phyloP scores from a whole-genome alignment of 345 rosid species.

The Psidium guajava region DNA sequence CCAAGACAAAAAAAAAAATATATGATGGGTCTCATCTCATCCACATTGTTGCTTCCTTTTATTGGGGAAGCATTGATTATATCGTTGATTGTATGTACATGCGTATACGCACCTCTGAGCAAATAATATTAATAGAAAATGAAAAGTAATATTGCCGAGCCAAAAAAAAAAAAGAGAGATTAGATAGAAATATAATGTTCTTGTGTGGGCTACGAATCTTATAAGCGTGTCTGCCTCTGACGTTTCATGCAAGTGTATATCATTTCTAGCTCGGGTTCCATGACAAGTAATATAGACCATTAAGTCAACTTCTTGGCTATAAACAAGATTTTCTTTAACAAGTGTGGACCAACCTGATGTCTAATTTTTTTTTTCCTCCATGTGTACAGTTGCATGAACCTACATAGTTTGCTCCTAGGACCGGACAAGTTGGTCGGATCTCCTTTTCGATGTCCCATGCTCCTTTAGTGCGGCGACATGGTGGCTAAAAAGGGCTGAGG shows the following conservation, averaged over 20 bases:
- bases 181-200: no score
- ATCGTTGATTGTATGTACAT: neutral
- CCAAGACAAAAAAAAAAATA: neutral
- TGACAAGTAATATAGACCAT: neutral
- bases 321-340: neutral
- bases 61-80: neutral
- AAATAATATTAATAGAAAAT: neutral
- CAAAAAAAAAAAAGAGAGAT: no score
- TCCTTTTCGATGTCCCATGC: no score
- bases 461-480: no score
- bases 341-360: neutral
- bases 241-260: neutral
- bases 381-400: neutral
- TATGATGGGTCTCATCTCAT: neutral
- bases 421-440: no score
- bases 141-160: no score
- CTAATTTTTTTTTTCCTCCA: neutral
- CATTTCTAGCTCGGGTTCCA: neutral
- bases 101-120: neutral
- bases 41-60: neutral
- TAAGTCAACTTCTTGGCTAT: neutral
- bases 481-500: no score
- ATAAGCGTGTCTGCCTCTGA: neutral
- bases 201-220: no score
- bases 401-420: no score